These are phyloP conservation scores for Cordyceps cicadae DNA, from an alignment of 2,329 filamentous ascomycete species.

Conservation along the genomic window DNA sequence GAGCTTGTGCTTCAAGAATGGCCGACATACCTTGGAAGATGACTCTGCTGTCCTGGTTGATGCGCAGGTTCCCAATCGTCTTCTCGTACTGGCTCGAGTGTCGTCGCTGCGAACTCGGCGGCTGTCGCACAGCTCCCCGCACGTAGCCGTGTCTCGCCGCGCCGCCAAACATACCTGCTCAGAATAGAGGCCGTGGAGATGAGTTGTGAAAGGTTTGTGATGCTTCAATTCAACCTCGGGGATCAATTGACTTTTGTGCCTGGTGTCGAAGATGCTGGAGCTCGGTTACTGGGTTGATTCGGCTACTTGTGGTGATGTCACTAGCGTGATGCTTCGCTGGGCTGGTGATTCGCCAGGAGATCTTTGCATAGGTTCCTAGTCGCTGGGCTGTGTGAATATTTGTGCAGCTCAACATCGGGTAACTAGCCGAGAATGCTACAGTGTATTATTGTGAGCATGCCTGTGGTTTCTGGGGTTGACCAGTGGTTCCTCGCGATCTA, in stretches of 20 bases:
- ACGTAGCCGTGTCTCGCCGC: background rate
- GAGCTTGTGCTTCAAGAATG: background rate
- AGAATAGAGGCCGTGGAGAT: too few species aligned
- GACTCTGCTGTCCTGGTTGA: slow-evolving; percentile 23
- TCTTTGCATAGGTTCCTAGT: background rate
- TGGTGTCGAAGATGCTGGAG: background rate
- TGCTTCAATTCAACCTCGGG: background rate
- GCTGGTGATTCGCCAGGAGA: background rate
- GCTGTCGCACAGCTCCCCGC: background rate
- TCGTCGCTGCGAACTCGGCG: background rate
- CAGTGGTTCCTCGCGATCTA: too few species aligned
- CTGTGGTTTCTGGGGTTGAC: too few species aligned
- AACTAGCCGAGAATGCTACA: too few species aligned
- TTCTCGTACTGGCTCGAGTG: slow-evolving; percentile 17
- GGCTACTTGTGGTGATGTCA: slow-evolving; percentile 10
- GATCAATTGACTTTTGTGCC: background rate
- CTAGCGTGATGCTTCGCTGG: background rate
- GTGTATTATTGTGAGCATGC: too few species aligned
- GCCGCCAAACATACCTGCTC: slow-evolving; percentile 1
- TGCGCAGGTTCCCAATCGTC: slow-evolving; percentile 24
- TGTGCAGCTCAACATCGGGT: too few species aligned
- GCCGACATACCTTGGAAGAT: slow-evolving; percentile 26
- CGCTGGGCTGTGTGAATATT: background rate
- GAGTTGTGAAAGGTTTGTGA: background rate
- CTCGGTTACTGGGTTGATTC: slow-evolving; percentile 7